A percentile compares a stretch with the other conserved stretches of the same genome.
Evolutionary conservation across 2,329 filamentous ascomycete genomes (phyloP).

Genomic region (Pseudopyrenochaeta lycopersici): DNA sequence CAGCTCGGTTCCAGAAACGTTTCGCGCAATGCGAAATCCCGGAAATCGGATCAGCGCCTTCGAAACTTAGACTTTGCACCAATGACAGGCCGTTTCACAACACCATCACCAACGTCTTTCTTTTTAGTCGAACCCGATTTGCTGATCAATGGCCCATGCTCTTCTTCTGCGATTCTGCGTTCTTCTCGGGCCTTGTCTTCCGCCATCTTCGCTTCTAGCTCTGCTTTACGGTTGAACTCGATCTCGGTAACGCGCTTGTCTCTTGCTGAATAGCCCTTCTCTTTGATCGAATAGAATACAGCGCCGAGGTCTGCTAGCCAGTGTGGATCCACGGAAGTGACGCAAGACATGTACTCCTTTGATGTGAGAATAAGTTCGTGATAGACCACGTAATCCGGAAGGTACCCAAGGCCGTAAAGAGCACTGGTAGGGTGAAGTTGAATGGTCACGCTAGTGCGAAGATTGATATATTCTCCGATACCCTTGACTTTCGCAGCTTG

Average conservation of each 20-base stretch:
- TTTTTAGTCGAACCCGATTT: constrained; percentile 34
- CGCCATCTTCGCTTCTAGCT: constrained; percentile 92
- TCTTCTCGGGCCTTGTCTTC: constrained; percentile 78
- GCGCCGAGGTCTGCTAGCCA: constrained; percentile 97
- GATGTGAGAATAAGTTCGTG: constrained; percentile 96
- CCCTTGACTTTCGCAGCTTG: constrained; percentile 96
- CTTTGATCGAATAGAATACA: constrained; percentile 96
- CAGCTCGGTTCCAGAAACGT: background rate
- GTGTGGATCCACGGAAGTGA: constrained; percentile 93
- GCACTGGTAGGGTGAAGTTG: constrained; percentile 94
- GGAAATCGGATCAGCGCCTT: constrained; percentile 11
- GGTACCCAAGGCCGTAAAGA: constrained; percentile 89
- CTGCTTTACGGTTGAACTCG: constrained; percentile 91
- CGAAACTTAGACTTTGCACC: constrained; percentile 37
- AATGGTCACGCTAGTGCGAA: constrained; percentile 92
- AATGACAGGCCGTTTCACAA: constrained; percentile 52
- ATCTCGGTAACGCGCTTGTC: constrained; percentile 88
- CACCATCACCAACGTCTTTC: constrained; percentile 42
- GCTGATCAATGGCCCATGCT: constrained; percentile 39
- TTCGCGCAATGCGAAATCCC: background rate
- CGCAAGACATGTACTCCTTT: constrained; percentile 98
- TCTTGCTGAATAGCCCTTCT: constrained; percentile 91
- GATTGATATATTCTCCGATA: constrained; percentile 95
- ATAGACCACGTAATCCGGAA: constrained; percentile 97
- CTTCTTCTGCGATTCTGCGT: constrained; percentile 55